Evolutionary conservation across 2,329 filamentous ascomycete species (phyloP).

Genomic region (Aschersonia sp.): DNA sequence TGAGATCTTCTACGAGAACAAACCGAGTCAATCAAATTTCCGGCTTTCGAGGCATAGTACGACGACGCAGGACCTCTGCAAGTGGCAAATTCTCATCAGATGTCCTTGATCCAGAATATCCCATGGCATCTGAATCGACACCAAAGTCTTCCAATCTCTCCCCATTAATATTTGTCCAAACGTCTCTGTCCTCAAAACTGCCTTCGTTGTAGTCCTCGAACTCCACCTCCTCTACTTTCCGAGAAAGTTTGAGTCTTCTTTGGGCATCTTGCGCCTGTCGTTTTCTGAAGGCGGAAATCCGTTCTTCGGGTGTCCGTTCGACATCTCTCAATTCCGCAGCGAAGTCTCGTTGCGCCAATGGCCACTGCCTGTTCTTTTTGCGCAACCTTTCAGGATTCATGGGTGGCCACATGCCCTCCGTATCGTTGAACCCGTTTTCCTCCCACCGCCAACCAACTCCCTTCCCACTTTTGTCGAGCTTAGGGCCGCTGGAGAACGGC

Average conservation of each 20-base stretch:
- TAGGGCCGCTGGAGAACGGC: conserved; percentile 44
- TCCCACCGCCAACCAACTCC: conserved; percentile 47
- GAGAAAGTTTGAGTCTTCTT: conserved; percentile 21
- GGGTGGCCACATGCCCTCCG: conserved; percentile 46
- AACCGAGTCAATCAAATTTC: background rate
- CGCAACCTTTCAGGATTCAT: conserved; percentile 46
- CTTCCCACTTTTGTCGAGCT: conserved; percentile 19
- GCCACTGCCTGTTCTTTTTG: conserved; percentile 23
- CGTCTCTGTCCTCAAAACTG: conserved; percentile 40
- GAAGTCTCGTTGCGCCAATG: conserved; percentile 21
- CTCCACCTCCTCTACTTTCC: conserved; percentile 37
- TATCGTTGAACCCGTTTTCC: conserved; percentile 64
- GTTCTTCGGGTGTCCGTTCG: conserved; percentile 25
- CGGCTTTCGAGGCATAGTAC: conserved; percentile 20
- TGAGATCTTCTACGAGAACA: background rate
- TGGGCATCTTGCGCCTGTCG: conserved; percentile 33
- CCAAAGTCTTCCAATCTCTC: conserved; percentile 64
- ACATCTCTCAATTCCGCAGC: conserved; percentile 18
- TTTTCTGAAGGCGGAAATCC: conserved; percentile 31
- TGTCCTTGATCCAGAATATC: conserved; percentile 8
- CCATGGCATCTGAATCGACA: conserved; percentile 60
- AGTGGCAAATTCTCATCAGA: conserved; percentile 51
- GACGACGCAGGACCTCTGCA: conserved; percentile 47
- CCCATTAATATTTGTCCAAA: conserved; percentile 63
- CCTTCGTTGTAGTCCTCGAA: conserved; percentile 35